Base-by-base conservation (phyloP, 1,284 basidiomycete genomes). In the Leccinum brunneo-olivaceum region DNA sequence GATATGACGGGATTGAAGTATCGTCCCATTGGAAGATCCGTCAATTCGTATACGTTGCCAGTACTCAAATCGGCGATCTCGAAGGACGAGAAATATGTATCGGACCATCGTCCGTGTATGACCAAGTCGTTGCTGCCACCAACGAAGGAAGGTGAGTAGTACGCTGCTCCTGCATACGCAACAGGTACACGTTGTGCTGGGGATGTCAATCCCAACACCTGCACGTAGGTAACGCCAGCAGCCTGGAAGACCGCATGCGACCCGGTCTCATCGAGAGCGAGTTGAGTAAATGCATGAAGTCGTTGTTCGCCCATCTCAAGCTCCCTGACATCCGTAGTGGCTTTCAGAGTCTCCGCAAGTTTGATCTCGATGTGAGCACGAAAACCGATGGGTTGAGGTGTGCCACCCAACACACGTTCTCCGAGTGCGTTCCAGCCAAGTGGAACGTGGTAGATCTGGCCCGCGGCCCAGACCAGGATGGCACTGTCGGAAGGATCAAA, bases 391-490 rank as follows among this genome's bases (percentile, higher is more conserved):
- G 71, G 68, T 24, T 54, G 59, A 4, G 81, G 78, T 14, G 60
- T 44, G 6, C 81, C 43, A 72, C 77, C 27, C 53, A 67, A 72
- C 19, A 65, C 65, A 2, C 63, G 58, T 16, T 81, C 83, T 1
- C 60, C 59, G 12, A 70, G 53, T 2, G 54, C 41, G 50, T 84
- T 81, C 23, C 55, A 54, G 5, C 66, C 50, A 16, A 85, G 60
- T 11, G 82, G 79, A 4, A 86, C 70, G 14, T 65, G 66, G 53
- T 77, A 76, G 16, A 86, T 81, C 49, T 83, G 74, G 8, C 82
- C 82, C 3, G 77, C 72, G 5, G 83, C 79, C 82, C 82, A 86
- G 44, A 86, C 78, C 49, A 86, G 69, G 44, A 86, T 65, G 0
- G 77, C 80, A 48, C 74, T 68, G 50, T 81, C 77, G 6, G 65